Percentiles rank a stretch among this genome's conserved stretches.
phyloP scores from a whole-genome alignment of 2,329 filamentous ascomycete genomes.

The Fusarium liriodendri region DNA sequence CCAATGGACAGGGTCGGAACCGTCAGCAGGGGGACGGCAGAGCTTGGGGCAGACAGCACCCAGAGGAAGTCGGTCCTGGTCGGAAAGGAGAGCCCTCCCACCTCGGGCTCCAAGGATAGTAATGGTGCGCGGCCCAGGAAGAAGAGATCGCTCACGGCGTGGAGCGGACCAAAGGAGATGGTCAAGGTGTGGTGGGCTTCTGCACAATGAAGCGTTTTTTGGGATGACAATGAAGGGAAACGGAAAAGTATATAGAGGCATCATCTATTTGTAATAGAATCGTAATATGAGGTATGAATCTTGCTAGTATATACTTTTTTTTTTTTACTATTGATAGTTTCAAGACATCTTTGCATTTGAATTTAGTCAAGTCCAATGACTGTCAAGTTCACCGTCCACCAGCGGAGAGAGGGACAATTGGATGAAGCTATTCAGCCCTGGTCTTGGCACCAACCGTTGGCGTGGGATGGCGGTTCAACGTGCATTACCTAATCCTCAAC shows the following conservation, averaged over 20 bases:
- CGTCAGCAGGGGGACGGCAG: slow-evolving; percentile 34
- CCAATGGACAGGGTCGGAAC: slow-evolving; percentile 30
- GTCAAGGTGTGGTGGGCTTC: slow-evolving; percentile 43
- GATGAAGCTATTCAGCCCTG: neutral
- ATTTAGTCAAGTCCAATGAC: neutral
- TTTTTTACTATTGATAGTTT: neutral
- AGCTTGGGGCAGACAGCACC: slow-evolving; percentile 25
- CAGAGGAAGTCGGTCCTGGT: slow-evolving; percentile 37
- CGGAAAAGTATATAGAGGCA: slow-evolving; percentile 26
- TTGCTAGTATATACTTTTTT: neutral
- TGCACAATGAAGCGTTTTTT: slow-evolving; percentile 3
- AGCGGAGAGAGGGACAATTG: too few species aligned
- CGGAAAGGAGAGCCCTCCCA: slow-evolving; percentile 17
- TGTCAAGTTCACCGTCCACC: neutral
- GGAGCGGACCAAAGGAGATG: slow-evolving; percentile 38
- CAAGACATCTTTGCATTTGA: neutral
- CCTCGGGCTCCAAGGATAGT: slow-evolving; percentile 3
- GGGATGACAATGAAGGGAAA: neutral
- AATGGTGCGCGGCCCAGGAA: slow-evolving; percentile 14
- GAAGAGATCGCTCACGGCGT: slow-evolving; percentile 29
- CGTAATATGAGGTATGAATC: slow-evolving; percentile 24
- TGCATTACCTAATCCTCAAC: neutral
- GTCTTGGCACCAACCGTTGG: neutral
- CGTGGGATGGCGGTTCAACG: neutral
- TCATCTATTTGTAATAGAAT: slow-evolving; percentile 8